Evolutionary conservation across 257 asterid species (phyloP).

Genomic region (Solanum chmielewskii): DNA sequence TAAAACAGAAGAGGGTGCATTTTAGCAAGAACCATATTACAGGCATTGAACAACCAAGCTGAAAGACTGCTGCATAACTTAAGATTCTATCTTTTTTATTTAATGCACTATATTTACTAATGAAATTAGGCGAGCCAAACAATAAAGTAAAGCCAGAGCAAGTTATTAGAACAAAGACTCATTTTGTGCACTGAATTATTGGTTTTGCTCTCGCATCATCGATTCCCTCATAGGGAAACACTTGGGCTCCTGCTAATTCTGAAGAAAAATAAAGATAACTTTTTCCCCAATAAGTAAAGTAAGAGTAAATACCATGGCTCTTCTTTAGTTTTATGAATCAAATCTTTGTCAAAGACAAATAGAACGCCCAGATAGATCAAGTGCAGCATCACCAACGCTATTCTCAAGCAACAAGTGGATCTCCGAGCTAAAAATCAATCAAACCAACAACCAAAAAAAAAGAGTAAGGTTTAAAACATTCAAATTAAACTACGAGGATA

Average conservation of each 20-base stretch:
- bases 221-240: neutral
- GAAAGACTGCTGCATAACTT: neutral
- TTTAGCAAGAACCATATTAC: neutral
- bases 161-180: neutral
- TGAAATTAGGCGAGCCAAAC: neutral
- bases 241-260: neutral
- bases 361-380: constrained; percentile 48
- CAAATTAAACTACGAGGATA: neutral
- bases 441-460: neutral
- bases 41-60: neutral
- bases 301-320: constrained; percentile 54
- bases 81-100: neutral
- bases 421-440: constrained; percentile 45
- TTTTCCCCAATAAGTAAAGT: neutral
- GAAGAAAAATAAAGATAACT: neutral
- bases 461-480: neutral
- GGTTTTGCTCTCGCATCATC: neutral
- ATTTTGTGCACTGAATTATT: neutral
- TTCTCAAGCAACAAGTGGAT: constrained; percentile 57
- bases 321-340: constrained; percentile 45
- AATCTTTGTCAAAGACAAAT: constrained; percentile 49
- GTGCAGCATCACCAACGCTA: constrained; percentile 81
- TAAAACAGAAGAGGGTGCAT: neutral
- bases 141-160: neutral
- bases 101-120: neutral